phyloP scores from a whole-genome alignment of 371 early-diverging fungal species.

The Haplosporangium sp. region DNA sequence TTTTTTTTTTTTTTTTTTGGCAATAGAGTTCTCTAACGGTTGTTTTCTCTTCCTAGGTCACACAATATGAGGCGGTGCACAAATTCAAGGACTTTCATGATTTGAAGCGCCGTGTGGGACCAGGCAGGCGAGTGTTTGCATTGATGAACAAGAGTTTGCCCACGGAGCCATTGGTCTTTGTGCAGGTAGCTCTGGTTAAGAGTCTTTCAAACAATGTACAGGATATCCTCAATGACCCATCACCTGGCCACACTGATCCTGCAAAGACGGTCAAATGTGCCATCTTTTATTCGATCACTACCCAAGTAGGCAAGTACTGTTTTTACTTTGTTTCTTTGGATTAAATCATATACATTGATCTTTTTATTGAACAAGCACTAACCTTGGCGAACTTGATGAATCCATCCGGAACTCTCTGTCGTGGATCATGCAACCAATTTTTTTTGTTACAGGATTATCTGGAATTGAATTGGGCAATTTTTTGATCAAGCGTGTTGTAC shows the following conservation, averaged over 20 bases:
- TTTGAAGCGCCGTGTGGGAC: constrained; percentile 83
- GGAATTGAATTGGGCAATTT: constrained; percentile 90
- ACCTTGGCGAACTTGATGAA: not conserved
- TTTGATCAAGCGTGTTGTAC: constrained; percentile 87
- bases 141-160: constrained; percentile 81
- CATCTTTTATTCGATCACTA: constrained; percentile 91
- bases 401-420: not conserved
- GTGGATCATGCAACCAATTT: not conserved
- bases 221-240: constrained; percentile 71
- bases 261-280: constrained; percentile 67
- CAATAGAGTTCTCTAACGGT: not conserved
- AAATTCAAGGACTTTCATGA: constrained; percentile 79
- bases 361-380: not conserved
- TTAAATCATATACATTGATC: too few species aligned
- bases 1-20: not conserved
- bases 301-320: constrained; percentile 73
- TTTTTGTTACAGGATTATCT: constrained; percentile 69
- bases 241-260: constrained; percentile 39
- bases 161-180: constrained; percentile 84
- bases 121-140: constrained; percentile 82
- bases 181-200: constrained; percentile 80
- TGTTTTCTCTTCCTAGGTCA: constrained; percentile 59
- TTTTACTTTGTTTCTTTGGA: too few species aligned
- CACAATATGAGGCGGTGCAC: constrained; percentile 87
- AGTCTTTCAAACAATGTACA: constrained; percentile 69